Conservation (phyloP, 208 protist species). For the Trypanosoma melophagium region DNA sequence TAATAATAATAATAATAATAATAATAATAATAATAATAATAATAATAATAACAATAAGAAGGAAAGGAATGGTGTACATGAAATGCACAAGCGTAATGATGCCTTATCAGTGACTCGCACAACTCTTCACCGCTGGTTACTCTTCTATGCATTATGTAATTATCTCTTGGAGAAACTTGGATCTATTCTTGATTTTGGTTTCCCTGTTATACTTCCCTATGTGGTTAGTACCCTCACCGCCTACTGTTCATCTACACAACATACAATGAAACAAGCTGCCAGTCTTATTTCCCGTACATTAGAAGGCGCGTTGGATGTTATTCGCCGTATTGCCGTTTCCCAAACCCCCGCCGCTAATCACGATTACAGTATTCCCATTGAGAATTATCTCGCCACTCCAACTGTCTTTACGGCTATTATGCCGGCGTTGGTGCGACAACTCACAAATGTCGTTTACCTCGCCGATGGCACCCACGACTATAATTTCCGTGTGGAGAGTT, state of each 20-base stretch:
- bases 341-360: conserved; percentile 75
- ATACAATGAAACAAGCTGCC: conserved; percentile 31
- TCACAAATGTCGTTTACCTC: conserved; percentile 73
- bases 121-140: conserved; percentile 67
- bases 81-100: conserved; percentile 20
- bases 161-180: conserved; percentile 76
- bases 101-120: conserved; percentile 36
- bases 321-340: conserved; percentile 68
- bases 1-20: conserved; percentile 1
- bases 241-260: conserved; percentile 48
- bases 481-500: conserved; percentile 64
- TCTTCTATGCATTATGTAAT: conserved; percentile 82
- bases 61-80: conserved; percentile 8
- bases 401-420: conserved; percentile 86
- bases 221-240: conserved; percentile 56
- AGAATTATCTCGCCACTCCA: conserved; percentile 68
- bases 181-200: conserved; percentile 80
- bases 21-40: conserved; percentile 17
- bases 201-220: conserved; percentile 60
- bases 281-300: conserved; percentile 62
- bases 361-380: conserved; percentile 71
- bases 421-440: conserved; percentile 78
- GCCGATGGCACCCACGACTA: conserved; percentile 66
- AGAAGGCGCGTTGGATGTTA: conserved; percentile 66
- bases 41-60: conserved; percentile 8